Conservation (phyloP, 1,284 basidiomycete species). For the Chalciporus sp. region DNA sequence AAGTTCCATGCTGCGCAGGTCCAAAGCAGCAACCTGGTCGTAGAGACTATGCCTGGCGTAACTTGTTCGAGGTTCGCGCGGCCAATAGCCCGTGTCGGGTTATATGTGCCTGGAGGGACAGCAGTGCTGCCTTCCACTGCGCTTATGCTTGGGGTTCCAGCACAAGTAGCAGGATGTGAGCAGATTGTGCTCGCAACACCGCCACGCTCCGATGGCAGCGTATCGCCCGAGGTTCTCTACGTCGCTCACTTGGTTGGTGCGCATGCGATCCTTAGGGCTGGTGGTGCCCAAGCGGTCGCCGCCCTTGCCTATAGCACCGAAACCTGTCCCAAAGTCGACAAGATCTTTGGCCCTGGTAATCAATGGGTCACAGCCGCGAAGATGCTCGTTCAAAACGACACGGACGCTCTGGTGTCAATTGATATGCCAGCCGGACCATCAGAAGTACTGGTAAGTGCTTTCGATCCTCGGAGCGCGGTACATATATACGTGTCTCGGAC, state of each 20-base stretch:
- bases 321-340: constrained; percentile 98
- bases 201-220: constrained; percentile 85
- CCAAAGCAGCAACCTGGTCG: constrained; percentile 70
- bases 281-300: constrained; percentile 97
- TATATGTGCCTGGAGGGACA: constrained; percentile 98
- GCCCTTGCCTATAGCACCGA: constrained; percentile 97
- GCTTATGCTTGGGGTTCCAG: constrained; percentile 97
- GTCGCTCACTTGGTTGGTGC: constrained; percentile 89
- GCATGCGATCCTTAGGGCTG: constrained; percentile 87
- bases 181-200: constrained; percentile 95
- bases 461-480: constrained; percentile 13
- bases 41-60: constrained; percentile 98
- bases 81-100: constrained; percentile 91
- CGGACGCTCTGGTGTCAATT: constrained; percentile 95
- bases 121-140: constrained; percentile 97
- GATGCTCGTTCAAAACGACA: constrained; percentile 99
- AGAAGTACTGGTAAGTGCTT: constrained; percentile 83
- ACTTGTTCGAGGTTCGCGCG: constrained; percentile 93
- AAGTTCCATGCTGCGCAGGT: constrained; percentile 90
- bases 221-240: constrained; percentile 95
- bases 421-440: constrained; percentile 99
- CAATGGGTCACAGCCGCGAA: constrained; percentile 99
- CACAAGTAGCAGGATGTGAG: constrained; percentile 95
- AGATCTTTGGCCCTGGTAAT: constrained; percentile 98
- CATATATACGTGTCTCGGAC: constrained; percentile 4